phyloP scores from a whole-genome alignment of 2,329 filamentous ascomycete species.

The Alternaria brassicicola region DNA sequence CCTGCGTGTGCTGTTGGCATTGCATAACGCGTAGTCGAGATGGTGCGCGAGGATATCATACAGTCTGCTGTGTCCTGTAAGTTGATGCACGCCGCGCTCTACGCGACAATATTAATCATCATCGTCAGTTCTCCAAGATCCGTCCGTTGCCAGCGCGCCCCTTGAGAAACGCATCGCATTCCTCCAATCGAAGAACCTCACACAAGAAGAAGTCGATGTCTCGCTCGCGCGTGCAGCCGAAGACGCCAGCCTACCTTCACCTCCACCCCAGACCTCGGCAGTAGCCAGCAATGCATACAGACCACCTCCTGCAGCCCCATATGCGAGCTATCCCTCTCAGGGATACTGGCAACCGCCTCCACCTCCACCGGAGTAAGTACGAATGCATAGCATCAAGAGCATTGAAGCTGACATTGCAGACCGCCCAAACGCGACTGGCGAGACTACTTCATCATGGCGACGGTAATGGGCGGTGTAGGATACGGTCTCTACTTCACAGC shows the following conservation, averaged over 20 bases:
- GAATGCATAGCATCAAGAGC: background rate
- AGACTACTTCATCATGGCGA: conserved; percentile 99
- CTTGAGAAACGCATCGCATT: conserved; percentile 92
- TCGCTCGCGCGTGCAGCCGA: conserved; percentile 78
- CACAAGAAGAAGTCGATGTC: conserved; percentile 89
- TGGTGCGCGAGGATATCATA: conserved; percentile 93
- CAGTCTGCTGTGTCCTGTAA: conserved; percentile 71
- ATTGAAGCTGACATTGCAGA: conserved; percentile 31
- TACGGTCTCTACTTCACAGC: conserved; percentile 89
- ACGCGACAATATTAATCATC: conserved; percentile 22
- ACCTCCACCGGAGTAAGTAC: conserved; percentile 60
- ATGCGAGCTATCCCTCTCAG: conserved; percentile 58
- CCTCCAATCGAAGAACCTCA: conserved; percentile 94
- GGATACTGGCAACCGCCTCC: conserved; percentile 61
- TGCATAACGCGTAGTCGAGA: conserved; percentile 57
- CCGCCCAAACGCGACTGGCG: conserved; percentile 88
- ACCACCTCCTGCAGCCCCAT: conserved; percentile 54
- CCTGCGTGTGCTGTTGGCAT: conserved; percentile 20
- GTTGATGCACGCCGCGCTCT: conserved; percentile 26
- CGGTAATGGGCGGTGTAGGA: conserved; percentile 84
- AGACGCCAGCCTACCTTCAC: conserved; percentile 54
- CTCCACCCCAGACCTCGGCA: conserved; percentile 54
- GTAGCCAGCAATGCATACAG: conserved; percentile 52
- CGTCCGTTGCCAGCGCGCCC: conserved; percentile 86
- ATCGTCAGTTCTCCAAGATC: conserved; percentile 83